Evolutionary conservation across 345 rosid genomes (phyloP).

Genomic region (Lagerstroemia speciosa): DNA sequence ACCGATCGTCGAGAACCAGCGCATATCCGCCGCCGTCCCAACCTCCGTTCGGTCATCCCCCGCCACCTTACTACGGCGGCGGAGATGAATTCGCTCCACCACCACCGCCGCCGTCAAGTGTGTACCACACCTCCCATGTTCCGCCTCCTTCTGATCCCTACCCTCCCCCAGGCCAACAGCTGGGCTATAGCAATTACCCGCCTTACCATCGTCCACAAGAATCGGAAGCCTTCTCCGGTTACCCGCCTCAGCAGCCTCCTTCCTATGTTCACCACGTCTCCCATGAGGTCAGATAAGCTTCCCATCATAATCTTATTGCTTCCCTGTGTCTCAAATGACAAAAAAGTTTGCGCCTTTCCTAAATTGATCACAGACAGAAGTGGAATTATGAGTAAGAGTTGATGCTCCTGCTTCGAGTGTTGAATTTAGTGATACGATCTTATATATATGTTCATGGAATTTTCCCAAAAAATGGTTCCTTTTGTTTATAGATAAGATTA

Average conservation of each 20-base stretch:
- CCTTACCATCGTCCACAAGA: conserved; percentile 24
- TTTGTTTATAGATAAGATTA: neutral
- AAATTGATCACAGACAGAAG: neutral
- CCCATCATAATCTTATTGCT: neutral
- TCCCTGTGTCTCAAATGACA: neutral
- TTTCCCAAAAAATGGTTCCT: neutral
- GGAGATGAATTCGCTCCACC: conserved; percentile 20
- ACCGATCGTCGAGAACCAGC: neutral
- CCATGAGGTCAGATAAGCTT: conserved; percentile 11
- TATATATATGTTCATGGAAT: neutral
- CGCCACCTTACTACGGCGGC: conserved; percentile 18
- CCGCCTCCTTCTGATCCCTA: conserved; percentile 6
- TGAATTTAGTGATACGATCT: neutral
- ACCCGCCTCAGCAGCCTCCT: conserved; percentile 19
- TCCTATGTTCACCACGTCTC: conserved; percentile 24
- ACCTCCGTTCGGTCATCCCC: conserved; percentile 10
- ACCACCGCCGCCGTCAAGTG: conserved; percentile 13
- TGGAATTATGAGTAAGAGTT: neutral
- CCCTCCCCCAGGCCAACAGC: conserved; percentile 11
- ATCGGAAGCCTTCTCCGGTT: conserved; percentile 23
- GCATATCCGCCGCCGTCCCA: conserved; percentile 28
- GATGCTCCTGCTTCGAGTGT: neutral
- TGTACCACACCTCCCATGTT: conserved; percentile 9
- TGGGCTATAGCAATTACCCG: neutral
- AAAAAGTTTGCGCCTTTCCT: neutral